phyloP scores from a whole-genome alignment of 2,329 filamentous ascomycete species.

The Cordyceps fumosorosea region DNA sequence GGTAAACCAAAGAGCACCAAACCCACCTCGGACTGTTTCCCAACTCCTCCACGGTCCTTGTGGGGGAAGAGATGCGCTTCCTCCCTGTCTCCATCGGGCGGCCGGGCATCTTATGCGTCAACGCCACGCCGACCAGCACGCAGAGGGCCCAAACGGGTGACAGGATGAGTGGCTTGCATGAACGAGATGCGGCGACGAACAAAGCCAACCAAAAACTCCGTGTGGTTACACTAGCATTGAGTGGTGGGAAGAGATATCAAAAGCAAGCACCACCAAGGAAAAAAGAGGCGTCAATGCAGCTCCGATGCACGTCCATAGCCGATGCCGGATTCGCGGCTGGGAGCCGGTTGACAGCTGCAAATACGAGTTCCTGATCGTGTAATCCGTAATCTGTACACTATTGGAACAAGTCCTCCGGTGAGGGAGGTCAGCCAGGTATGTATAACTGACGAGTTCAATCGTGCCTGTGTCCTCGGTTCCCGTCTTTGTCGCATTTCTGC shows the following conservation, averaged over 20 bases:
- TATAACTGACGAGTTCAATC: neutral
- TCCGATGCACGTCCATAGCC: neutral
- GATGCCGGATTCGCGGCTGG: neutral
- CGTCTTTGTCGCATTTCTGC: neutral
- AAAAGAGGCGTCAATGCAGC: conserved; percentile 1
- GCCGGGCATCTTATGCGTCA: neutral
- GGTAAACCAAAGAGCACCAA: neutral
- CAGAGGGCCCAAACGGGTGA: conserved; percentile 6
- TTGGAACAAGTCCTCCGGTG: neutral
- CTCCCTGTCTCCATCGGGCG: neutral
- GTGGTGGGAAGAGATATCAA: conserved; percentile 8
- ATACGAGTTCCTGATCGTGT: neutral
- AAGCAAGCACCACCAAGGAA: neutral
- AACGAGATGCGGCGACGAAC: neutral
- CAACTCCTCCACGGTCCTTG: neutral
- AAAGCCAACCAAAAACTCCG: neutral
- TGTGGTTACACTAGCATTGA: neutral
- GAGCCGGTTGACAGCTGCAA: neutral
- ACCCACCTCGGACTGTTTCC: neutral
- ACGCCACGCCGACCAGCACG: neutral
- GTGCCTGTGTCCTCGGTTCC: neutral
- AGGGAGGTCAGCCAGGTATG: neutral
- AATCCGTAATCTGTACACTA: neutral
- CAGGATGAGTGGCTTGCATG: neutral
- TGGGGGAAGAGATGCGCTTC: neutral